Percentiles rank a stretch among this genome's conserved stretches.
Conservation (phyloP, 1,284 basidiomycete genomes). For the Chondrostereum purpureum region DNA sequence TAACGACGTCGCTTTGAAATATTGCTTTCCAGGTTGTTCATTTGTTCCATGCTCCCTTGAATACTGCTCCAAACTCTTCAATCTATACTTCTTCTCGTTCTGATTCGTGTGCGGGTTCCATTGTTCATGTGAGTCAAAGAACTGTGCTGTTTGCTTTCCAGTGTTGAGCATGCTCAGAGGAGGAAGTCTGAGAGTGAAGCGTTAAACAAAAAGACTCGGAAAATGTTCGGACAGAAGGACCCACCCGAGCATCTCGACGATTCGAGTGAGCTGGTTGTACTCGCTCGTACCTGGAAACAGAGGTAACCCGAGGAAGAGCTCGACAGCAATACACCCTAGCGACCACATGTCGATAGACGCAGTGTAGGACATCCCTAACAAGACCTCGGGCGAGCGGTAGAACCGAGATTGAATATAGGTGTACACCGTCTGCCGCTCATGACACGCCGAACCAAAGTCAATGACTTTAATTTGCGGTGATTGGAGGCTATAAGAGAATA, state of each 20-base stretch:
- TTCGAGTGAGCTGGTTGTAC: conserved; percentile 96
- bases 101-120: conserved; percentile 60
- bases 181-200: conserved; percentile 54
- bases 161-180: conserved; percentile 92
- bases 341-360: conserved; percentile 96
- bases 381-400: conserved; percentile 96
- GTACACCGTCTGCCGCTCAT: conserved; percentile 98
- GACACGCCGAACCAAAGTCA: conserved; percentile 98
- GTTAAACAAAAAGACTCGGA: conserved; percentile 8
- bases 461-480: conserved; percentile 99
- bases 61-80: conserved; percentile 95
- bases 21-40: conserved; percentile 97
- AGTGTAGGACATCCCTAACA: conserved; percentile 92
- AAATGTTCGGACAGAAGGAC: conserved; percentile 23
- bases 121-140: conserved; percentile 78
- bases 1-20: conserved; percentile 92
- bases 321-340: conserved; percentile 92
- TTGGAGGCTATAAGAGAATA: conserved; percentile 61
- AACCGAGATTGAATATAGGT: conserved; percentile 99
- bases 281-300: conserved; percentile 98
- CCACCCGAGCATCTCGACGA: conserved; percentile 97
- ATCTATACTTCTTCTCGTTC: conserved; percentile 79
- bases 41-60: conserved; percentile 90
- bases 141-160: conserved; percentile 93
- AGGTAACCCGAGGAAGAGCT: conserved; percentile 93